Base-by-base conservation (phyloP, 257 asterid genomes). In the Nemophila menziesii region DNA sequence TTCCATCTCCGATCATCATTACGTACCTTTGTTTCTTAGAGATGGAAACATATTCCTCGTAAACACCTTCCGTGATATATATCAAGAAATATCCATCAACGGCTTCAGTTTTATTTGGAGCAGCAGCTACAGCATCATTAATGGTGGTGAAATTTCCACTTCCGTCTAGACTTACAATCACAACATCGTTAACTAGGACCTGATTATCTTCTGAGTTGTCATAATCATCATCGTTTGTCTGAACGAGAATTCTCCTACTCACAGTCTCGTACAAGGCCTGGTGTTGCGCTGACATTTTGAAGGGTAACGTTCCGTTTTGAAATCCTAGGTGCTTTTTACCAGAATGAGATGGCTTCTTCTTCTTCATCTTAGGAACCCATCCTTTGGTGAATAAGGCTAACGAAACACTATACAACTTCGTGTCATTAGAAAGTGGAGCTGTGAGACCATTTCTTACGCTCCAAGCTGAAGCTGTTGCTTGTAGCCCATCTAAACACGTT, bases 1-100 rank as follows among this genome's bases (percentile, higher is more conserved):
- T 77, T 8, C 92, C 92, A 4, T 69, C 92, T 0, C 92, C 92
- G 17, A 76, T 24, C 80, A 76, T 63, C 80, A 80, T 61, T 61
- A 80, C n/a, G 16, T 70, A 63, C 39, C 37, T 70, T 56, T 77
- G 73, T 61, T 73, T 77, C 55, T 56, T 71, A 1, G 69, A 64
- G 53, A 80, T 49, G 15, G 72, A 42, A 0, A 80, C 61, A 37
- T 80, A 77, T 24, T 80, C 93, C 58, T 73, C 73, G 8, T 77
- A 77, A 9, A 68, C 64, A 10, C 92, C 92, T 1, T 66, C 74
- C 0, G 66, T 71, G 3, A 77, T 22, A 39, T 63, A 71, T 38
- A 80, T 69, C 22, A 80, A 44, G 48, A 62, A 80, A 46, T 76
- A 80, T 1, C 92, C 92, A 17, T 15, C 49, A 3, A 23, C 21